Evolutionary conservation across 495 filamentous ascomycete species (phyloP).

Genomic region (Trichoderma erinaceum): DNA sequence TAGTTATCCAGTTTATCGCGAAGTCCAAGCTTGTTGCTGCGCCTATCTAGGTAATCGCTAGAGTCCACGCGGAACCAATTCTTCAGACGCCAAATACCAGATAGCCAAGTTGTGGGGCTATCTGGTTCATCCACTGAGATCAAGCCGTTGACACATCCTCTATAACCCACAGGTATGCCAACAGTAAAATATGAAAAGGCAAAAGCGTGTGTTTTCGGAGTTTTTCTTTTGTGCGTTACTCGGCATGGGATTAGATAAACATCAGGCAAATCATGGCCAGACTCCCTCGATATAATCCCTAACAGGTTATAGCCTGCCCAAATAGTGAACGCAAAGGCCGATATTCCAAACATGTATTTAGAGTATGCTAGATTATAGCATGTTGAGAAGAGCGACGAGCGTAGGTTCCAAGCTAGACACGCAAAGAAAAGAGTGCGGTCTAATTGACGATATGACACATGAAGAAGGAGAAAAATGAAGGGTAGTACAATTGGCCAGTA

Average conservation of each 20-base stretch:
- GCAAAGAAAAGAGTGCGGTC: not conserved
- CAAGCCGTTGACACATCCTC: slow-evolving; percentile 45
- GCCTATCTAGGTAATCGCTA: slow-evolving; percentile 53
- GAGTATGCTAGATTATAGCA: not conserved
- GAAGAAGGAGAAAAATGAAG: not conserved
- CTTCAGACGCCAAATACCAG: slow-evolving; percentile 15
- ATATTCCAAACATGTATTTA: not conserved
- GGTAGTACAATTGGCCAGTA: slow-evolving; percentile 15
- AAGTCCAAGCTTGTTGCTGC: slow-evolving; percentile 39
- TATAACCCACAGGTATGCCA: slow-evolving; percentile 59
- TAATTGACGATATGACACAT: not conserved
- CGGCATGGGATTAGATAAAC: slow-evolving; percentile 49
- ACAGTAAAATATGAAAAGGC: slow-evolving; percentile 60
- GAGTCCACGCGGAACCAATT: slow-evolving; percentile 56
- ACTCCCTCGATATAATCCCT: not conserved
- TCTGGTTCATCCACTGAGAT: slow-evolving; percentile 45
- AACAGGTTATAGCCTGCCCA: not conserved
- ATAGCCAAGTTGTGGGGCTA: slow-evolving; percentile 25
- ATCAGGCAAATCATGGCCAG: not conserved
- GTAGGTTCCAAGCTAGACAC: not conserved
- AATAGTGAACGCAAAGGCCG: not conserved
- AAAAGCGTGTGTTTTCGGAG: slow-evolving; percentile 59
- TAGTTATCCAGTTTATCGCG: slow-evolving; percentile 54
- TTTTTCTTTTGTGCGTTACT: slow-evolving; percentile 55
- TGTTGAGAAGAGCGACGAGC: not conserved